Base-by-base conservation (phyloP, 768 basidiomycete species). In the Ephemerocybe angulata region DNA sequence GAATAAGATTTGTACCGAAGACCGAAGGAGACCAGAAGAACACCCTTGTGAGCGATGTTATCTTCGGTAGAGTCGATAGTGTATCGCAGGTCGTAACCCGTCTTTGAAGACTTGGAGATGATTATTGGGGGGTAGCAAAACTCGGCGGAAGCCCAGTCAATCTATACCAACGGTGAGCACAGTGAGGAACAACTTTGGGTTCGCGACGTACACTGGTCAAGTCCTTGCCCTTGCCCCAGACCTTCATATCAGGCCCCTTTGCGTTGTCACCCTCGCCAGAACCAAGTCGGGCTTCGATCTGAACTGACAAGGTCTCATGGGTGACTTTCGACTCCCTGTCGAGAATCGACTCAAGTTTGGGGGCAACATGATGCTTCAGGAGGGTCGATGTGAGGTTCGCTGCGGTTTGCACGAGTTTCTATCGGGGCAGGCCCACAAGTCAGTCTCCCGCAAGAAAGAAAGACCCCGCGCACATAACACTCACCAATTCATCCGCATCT, bases 121-220 rank as follows among this genome's bases (percentile, higher is more conserved):
- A 98, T 91, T 67, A 98, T 95, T 2, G 96, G 94, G 2, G 90
- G 84, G 70, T 96, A 98, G 61, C 90, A 90, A 71, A 95, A 96
- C 70, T 99, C 97, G 5, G 89, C 87, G 2, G 86, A 80, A n/a
- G 77, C 74, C 83, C 90, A 96, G 66, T 99, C 93, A 53, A 93
- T 80, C 91, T 97, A 62, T 13, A 55, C 50, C 24, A 57, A 38
- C 21, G 11, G 37, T 52, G 3, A 54, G 17, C 43, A 46, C 54
- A 49, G 56, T 33, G 29, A 40, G 49, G 37, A 48, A 54, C 15
- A 50, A 41, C 19, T 37, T 46, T 6, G 37, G 53, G 25, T 35
- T 41, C 35, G 33, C 51, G 10, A 77, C 89, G 62, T 61, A 93
- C 93, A 49, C 91, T 87, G 54, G 77, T 83, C 30, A 92, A 65